Evolutionary conservation across 2,329 filamentous ascomycete genomes (phyloP).

Genomic region (Trichoderma sp.): DNA sequence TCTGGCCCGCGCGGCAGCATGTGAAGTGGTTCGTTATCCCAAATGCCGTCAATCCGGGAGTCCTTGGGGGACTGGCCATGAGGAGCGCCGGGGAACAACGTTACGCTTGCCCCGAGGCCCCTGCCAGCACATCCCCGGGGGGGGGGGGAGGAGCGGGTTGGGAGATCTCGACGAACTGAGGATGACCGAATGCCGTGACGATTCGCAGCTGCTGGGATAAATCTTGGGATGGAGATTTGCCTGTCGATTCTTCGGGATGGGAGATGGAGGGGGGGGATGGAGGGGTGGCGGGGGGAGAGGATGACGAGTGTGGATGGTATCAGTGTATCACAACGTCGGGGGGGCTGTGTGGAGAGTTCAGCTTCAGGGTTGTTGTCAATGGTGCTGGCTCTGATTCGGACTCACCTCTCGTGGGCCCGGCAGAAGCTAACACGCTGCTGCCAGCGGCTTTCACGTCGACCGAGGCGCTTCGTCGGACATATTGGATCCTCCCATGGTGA

Average conservation of each 20-base stretch:
- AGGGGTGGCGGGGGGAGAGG: background rate
- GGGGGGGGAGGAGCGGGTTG: too few species aligned
- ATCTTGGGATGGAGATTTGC: background rate
- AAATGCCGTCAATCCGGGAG: background rate
- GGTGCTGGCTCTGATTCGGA: background rate
- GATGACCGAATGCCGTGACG: background rate
- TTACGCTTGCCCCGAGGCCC: conserved; percentile 3
- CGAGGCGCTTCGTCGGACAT: background rate
- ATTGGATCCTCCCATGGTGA: background rate
- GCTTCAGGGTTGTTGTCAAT: background rate
- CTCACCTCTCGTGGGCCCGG: background rate
- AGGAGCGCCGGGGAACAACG: background rate
- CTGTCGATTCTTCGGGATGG: background rate
- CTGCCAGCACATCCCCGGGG: background rate
- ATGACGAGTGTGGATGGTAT: background rate
- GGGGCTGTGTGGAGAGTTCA: background rate
- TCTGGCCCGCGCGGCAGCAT: background rate
- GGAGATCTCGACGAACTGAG: background rate
- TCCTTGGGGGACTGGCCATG: background rate
- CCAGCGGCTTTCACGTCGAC: background rate
- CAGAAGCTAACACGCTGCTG: background rate
- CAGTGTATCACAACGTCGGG: conserved; percentile 1
- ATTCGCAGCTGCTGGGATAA: background rate
- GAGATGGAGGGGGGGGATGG: background rate
- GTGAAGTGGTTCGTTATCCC: background rate